phyloP scores from a whole-genome alignment of 1,284 basidiomycete species.

The Ganoderma boninense region DNA sequence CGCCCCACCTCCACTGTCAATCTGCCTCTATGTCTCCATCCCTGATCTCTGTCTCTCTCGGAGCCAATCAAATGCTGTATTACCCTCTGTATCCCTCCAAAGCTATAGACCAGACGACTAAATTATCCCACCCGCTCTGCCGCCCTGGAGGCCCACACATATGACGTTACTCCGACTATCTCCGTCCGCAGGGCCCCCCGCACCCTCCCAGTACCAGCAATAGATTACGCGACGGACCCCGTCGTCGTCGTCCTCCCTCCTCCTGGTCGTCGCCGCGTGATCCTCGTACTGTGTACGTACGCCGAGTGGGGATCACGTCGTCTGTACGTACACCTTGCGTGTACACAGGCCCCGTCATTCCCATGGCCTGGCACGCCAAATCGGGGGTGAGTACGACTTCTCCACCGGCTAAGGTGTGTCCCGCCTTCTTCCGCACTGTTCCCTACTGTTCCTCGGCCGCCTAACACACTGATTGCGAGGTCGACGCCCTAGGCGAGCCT shows the following conservation, averaged over 20 bases:
- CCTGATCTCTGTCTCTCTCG: not conserved
- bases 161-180: not conserved
- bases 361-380: not conserved
- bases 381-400: not conserved
- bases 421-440: not conserved
- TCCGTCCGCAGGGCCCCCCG: not conserved
- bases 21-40: too few relatives aligned
- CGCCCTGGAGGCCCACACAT: not conserved
- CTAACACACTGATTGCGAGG: not conserved
- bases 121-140: not conserved
- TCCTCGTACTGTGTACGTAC: not conserved
- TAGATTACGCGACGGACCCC: conserved; percentile 1
- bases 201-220: not conserved
- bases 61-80: not conserved
- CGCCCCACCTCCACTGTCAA: not conserved
- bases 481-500: not conserved
- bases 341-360: not conserved
- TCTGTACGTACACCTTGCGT: not conserved
- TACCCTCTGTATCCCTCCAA: not conserved
- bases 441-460: not conserved
- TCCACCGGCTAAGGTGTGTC: not conserved
- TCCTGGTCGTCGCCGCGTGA: too few relatives aligned
- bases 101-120: not conserved
- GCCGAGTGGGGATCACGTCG: not conserved
- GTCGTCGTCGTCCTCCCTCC: not conserved